phyloP scores from a whole-genome alignment of 768 basidiomycete species.

The Trametes cubensis region DNA sequence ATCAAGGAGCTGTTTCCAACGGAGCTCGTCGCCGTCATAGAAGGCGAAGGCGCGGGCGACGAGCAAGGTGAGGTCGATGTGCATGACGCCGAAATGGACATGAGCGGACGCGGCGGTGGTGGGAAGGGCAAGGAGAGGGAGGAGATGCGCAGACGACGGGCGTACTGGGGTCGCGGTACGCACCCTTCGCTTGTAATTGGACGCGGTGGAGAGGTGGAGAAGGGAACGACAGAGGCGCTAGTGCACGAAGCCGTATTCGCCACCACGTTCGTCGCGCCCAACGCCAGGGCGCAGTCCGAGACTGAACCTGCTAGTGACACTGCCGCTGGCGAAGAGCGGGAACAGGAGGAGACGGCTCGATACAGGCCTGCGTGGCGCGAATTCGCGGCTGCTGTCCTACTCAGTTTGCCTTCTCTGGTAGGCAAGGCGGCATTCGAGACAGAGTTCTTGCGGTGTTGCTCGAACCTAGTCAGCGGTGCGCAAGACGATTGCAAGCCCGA shows the following conservation, averaged over 20 bases:
- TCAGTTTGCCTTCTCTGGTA: conserved; percentile 60
- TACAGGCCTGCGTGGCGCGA: conserved; percentile 54
- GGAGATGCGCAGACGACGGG: conserved; percentile 57
- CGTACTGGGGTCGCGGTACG: conserved; percentile 75
- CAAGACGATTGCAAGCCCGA: conserved; percentile 41
- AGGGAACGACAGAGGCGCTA: conserved; percentile 77
- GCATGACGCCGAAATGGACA: conserved; percentile 34
- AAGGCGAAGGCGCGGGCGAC: conserved; percentile 46
- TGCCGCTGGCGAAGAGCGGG: neutral
- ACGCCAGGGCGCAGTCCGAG: neutral
- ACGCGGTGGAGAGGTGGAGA: conserved; percentile 47
- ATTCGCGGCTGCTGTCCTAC: conserved; percentile 62
- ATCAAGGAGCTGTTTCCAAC: conserved; percentile 79
- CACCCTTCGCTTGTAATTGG: conserved; percentile 69
- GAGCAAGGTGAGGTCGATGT: conserved; percentile 28
- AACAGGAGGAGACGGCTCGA: conserved; percentile 23
- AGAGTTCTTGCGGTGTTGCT: conserved; percentile 71
- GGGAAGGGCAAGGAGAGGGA: conserved; percentile 41
- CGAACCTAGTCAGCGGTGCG: conserved; percentile 63
- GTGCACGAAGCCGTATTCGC: conserved; percentile 82
- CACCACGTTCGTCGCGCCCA: conserved; percentile 53
- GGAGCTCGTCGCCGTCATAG: conserved; percentile 54
- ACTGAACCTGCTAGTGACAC: neutral
- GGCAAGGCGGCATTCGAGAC: conserved; percentile 61
- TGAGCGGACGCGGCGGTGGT: conserved; percentile 30